phyloP scores from a whole-genome alignment of 2,329 filamentous ascomycete genomes.

The Neocucurbitaria cava region DNA sequence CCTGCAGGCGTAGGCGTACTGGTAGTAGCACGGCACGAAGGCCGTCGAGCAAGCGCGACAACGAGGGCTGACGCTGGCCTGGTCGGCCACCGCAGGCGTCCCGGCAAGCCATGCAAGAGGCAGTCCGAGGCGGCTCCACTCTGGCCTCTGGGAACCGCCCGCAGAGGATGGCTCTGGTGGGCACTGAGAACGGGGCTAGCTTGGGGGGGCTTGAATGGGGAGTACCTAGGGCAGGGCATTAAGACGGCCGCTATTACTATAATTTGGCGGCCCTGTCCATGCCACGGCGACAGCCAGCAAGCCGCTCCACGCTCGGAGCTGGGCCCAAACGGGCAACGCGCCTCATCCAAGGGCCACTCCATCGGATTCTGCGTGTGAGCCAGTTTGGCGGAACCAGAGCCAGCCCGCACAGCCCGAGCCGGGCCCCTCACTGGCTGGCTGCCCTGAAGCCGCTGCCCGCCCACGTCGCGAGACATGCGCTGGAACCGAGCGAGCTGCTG shows the following conservation, averaged over 20 bases:
- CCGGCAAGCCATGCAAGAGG: conserved; percentile 18
- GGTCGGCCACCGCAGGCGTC: conserved; percentile 5
- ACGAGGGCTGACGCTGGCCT: conserved; percentile 24
- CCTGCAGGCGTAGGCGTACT: conserved; percentile 15
- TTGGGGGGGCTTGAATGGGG: neutral
- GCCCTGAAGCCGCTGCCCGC: conserved; percentile 9
- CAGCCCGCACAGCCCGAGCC: neutral
- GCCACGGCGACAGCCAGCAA: conserved; percentile 14
- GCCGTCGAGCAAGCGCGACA: conserved; percentile 12
- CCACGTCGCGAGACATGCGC: conserved; percentile 6
- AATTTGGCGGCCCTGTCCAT: conserved; percentile 27
- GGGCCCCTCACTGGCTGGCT: conserved; percentile 3
- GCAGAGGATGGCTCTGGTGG: too few species aligned
- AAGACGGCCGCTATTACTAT: conserved; percentile 31
- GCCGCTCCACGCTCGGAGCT: conserved; percentile 22
- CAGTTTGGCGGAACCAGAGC: conserved; percentile 22
- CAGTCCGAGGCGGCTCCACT: conserved; percentile 29
- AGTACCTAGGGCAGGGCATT: conserved; percentile 21
- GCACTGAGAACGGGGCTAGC: neutral
- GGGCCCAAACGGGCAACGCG: conserved; percentile 14
- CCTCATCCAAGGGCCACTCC: conserved; percentile 26
- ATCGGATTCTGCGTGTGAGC: conserved; percentile 21
- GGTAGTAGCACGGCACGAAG: conserved; percentile 16
- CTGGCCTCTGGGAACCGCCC: conserved; percentile 27
- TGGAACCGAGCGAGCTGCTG: neutral